Evolutionary conservation across 2,329 filamentous ascomycete species (phyloP), one percentile per base, ranked within the genome.

Genomic region (Clathrospora elynae): DNA sequence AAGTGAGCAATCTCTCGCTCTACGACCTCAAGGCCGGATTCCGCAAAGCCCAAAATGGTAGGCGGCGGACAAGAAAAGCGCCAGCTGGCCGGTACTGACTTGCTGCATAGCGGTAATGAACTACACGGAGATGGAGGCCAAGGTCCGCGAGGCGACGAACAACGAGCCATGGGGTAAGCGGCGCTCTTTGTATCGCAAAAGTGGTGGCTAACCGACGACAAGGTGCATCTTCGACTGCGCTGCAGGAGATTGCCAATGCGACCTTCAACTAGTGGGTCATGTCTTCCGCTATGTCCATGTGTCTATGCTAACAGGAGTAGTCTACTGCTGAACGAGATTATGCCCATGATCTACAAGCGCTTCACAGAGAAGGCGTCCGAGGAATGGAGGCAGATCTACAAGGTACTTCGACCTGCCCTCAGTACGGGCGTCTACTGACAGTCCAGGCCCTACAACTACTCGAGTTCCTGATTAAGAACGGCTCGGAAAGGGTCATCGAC

Each of bases 361-460:
- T 99, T 99, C 73, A 99, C 93, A 49, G 93, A 99, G 71, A 99
- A 99, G 78, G 82, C 90, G 6, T 92, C 93, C 42, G 93, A 99
- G 70, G 93, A 99, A 75, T 99, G 93, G 93, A 84, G 93, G 57
- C 93, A 99, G 72, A 99, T 99, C 67, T 99, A 99, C 81, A 99
- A 99, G 78, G 87, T 90, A 49, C 62, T 43, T 47, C 10, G 34
- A 13, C 8, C 30, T 26, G 13, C 33, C 34, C 25, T 18, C 13
- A 20, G 13, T 11, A 3, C 6, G 5, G 6, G 14, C 17, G 20
- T 7, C 3, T 13, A 33, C 61, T 68, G 30, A 68, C 55, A 33
- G 4, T 8, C 2, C 49, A 84, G 81, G 79, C 79, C 7, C 84
- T 99, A 16, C 93, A 97, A 78, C 80, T 99, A 42, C 86, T 99